A percentile compares a stretch with the other conserved stretches of the same genome.
Conservation (phyloP, 2,329 filamentous ascomycete species). For the Penicillium sp. region DNA sequence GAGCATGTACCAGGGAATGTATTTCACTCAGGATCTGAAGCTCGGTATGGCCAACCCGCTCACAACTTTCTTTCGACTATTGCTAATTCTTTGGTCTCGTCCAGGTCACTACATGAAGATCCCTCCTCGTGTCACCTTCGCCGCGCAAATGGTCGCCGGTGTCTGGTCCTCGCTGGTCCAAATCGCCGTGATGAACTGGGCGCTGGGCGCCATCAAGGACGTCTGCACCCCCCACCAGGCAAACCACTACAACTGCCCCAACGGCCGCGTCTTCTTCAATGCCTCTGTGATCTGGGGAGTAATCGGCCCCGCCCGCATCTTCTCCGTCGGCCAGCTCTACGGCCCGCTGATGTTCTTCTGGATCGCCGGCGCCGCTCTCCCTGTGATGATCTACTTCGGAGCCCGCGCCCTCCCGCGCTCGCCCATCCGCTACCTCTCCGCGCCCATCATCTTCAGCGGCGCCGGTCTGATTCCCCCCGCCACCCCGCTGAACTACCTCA, state of each 20-base stretch:
- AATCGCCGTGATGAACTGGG: constrained; percentile 49
- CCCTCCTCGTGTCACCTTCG: constrained; percentile 54
- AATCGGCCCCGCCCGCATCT: constrained; percentile 71
- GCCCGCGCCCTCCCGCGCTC: constrained; percentile 64
- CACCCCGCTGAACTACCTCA: constrained; percentile 69
- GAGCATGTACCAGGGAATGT: constrained; percentile 66
- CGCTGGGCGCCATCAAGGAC: constrained; percentile 58
- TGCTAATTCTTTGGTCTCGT: background rate
- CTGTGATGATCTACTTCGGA: constrained; percentile 62
- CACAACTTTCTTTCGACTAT: too few relatives aligned
- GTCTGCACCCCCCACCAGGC: constrained; percentile 64
- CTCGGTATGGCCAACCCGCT: constrained; percentile 43
- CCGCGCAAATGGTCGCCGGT: constrained; percentile 53
- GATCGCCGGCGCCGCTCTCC: constrained; percentile 65
- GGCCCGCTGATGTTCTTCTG: constrained; percentile 69
- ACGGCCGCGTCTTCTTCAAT: constrained; percentile 65
- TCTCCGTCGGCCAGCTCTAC: constrained; percentile 65
- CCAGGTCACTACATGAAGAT: constrained; percentile 64
- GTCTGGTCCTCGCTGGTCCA: constrained; percentile 55
- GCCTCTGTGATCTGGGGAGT: constrained; percentile 72
- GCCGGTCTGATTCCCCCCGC: constrained; percentile 67
- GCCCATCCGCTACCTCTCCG: constrained; percentile 65
- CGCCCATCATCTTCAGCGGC: constrained; percentile 69
- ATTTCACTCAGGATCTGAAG: constrained; percentile 67
- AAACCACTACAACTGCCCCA: constrained; percentile 61